Evolutionary conservation across 164 flowering plant species (phyloP).

Genomic region (Umbellularia californica): DNA sequence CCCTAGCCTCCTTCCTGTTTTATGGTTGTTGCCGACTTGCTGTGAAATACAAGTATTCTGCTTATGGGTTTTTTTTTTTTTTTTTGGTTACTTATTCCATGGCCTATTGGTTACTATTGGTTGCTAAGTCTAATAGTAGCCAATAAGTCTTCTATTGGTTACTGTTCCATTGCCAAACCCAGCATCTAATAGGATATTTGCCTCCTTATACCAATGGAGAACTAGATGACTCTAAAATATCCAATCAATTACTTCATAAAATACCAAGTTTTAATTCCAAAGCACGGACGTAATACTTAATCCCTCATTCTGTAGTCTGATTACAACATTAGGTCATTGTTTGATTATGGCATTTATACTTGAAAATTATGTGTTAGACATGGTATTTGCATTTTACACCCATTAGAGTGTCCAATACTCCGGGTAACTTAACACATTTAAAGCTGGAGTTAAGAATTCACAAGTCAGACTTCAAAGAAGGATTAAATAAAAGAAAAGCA

Average conservation of each 20-base stretch:
- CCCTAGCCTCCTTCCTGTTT: no score
- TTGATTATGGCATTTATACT: background rate
- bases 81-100: no score
- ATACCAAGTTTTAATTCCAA: background rate
- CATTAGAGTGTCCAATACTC: background rate
- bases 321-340: background rate
- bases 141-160: no score
- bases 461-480: background rate
- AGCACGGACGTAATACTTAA: background rate
- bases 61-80: no score
- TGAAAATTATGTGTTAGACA: background rate
- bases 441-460: background rate
- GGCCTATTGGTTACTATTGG: no score
- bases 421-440: background rate
- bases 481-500: background rate
- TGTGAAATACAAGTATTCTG: no score
- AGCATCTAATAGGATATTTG: background rate
- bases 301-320: background rate
- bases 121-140: no score
- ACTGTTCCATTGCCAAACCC: background rate
- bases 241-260: background rate
- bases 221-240: no score
- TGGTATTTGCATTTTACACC: background rate
- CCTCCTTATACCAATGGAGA: background rate
- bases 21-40: no score